These are phyloP conservation scores for Phialophora macrospora DNA, from an alignment of 2,329 filamentous ascomycete species.

Conservation along the genomic window DNA sequence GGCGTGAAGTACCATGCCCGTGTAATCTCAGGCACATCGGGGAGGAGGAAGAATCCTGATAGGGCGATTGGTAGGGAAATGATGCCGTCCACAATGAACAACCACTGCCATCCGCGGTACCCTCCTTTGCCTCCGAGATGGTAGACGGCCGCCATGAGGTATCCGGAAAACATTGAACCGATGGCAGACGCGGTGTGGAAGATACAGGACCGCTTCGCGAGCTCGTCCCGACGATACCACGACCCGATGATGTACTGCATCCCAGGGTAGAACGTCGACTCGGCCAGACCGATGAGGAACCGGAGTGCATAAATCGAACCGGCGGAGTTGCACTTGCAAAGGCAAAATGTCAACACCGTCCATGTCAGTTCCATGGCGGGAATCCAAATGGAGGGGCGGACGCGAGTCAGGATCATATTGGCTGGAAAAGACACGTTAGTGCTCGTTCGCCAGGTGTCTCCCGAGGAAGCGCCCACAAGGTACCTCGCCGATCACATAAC, in stretches of 20 bases:
- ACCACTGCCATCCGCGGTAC: constrained; percentile 52
- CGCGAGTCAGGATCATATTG: constrained; percentile 57
- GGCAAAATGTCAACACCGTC: constrained; percentile 63
- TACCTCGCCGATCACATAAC: constrained; percentile 62
- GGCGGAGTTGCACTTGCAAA: constrained; percentile 53
- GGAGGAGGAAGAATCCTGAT: constrained; percentile 53
- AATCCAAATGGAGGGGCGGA: constrained; percentile 27
- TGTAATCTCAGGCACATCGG: constrained; percentile 50
- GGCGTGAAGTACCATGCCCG: constrained; percentile 55
- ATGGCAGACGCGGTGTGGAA: constrained; percentile 57
- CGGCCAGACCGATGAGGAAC: constrained; percentile 46
- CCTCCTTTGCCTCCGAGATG: constrained; percentile 56
- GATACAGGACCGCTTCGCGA: constrained; percentile 59
- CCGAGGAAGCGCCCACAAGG: constrained; percentile 12
- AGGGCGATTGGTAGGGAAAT: constrained; percentile 53
- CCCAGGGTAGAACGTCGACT: constrained; percentile 59
- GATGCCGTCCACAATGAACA: constrained; percentile 48
- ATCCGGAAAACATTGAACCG: constrained; percentile 54
- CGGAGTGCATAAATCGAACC: constrained; percentile 40
- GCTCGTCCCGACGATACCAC: constrained; percentile 53
- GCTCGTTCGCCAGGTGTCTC: not conserved
- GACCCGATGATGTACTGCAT: constrained; percentile 59
- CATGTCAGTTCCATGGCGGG: constrained; percentile 50
- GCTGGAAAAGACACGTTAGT: constrained; percentile 43
- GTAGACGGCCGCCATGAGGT: constrained; percentile 61